Base-by-base conservation (phyloP, 345 rosid species). In the Chamaenerion angustifolium region DNA sequence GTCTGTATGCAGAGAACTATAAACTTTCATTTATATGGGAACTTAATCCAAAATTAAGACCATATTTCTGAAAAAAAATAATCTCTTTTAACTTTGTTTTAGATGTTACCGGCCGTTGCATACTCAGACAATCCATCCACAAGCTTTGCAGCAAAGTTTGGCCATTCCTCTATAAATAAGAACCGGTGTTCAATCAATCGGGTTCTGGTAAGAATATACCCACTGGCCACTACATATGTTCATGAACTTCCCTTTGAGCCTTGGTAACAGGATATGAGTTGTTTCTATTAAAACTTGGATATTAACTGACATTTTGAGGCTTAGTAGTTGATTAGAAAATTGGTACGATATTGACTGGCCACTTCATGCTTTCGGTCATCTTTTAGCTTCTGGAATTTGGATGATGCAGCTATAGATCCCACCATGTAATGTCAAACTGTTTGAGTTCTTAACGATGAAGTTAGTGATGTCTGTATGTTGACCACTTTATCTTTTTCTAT, bases 41-140 rank as follows among this genome's bases (percentile, higher is more conserved):
- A 48, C 35, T 54, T 37, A 31, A 40, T 16, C 52, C 42, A 31
- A 23, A 23, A 31, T 31, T 31, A 31, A 31, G 27, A 23, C 27
- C 37, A 31, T 31, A 31, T 31, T 31, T 31, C 37, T 31, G n/a
- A n/a, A n/a, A n/a, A n/a, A n/a, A 31, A 31, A 31, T 5, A 31
- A 8, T 42, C 40, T 63, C 11, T 49, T 10, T 59, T 49, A 25
- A 51, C 53, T 46, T 50, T 68, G 56, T 40, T 76, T 72, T 78
- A 92, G 98, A 64, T 82, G 86, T 68, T 87, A 68, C 98, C 98
- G 10, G 35, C 95, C 12, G 77, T 71, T 77, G 90, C 93, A 18
- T 82, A 87, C 71, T 70, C 92, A 12, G 98, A 92, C 66, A 92
- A 92, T 60, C 93, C 98, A 67, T 92, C 96, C 21, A 80, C 95